A percentile compares a stretch with the other conserved stretches of the same genome.
phyloP scores from a whole-genome alignment of 169 alveolate genomes.

The Plasmodium malariae region DNA sequence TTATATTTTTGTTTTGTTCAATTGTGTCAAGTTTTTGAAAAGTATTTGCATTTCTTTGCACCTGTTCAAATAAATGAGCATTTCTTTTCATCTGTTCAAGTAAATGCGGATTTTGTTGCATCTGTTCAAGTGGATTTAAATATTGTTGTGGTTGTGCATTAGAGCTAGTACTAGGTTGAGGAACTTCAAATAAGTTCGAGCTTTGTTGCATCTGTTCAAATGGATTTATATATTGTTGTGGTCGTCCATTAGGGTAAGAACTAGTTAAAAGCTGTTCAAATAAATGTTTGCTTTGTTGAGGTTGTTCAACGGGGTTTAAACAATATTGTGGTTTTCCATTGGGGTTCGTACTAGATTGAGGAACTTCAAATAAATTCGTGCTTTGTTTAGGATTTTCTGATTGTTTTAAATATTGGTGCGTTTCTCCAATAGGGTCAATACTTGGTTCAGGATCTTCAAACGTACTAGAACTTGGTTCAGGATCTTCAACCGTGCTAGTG shows the following conservation, averaged over 20 bases:
- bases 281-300: no score
- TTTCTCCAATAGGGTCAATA: background rate
- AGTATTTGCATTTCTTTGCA: background rate
- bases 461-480: background rate
- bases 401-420: no score
- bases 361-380: background rate
- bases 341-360: background rate
- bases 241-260: background rate
- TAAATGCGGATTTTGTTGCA: slow-evolving; percentile 7
- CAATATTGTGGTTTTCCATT: no score
- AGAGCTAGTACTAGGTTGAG: background rate
- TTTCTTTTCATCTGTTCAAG: no score
- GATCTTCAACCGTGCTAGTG: background rate
- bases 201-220: background rate
- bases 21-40: slow-evolving; percentile 4
- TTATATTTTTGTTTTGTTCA: background rate
- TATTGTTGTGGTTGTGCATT: background rate
- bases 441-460: background rate
- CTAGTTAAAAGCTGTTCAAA: no score
- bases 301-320: no score
- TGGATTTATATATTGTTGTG: background rate
- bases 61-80: no score
- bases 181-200: background rate
- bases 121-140: slow-evolving; percentile 3
- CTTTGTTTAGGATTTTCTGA: no score